Percentiles rank a stretch among this genome's conserved stretches.
Conservation (phyloP, 768 basidiomycete genomes). For the Trametes punicea region DNA sequence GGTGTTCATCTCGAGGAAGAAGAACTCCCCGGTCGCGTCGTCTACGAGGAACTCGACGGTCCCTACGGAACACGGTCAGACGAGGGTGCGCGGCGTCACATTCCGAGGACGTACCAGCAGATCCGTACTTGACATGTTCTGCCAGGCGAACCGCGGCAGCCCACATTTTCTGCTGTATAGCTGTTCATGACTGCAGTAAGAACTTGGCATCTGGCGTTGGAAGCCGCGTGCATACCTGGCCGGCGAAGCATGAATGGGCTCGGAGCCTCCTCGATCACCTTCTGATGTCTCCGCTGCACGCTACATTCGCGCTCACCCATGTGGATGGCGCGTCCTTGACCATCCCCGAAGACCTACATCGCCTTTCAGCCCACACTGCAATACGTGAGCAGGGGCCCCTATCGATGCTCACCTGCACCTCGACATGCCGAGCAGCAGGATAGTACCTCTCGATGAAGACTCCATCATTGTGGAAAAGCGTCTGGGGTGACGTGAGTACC, state of each 20-base stretch:
- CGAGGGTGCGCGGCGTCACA: background rate
- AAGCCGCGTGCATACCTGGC: slow-evolving; percentile 36
- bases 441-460: slow-evolving; percentile 63
- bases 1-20: slow-evolving; percentile 73
- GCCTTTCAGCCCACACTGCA: background rate
- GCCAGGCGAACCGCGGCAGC: slow-evolving; percentile 51
- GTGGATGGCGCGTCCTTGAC: slow-evolving; percentile 52
- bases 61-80: slow-evolving; percentile 31
- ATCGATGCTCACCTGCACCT: slow-evolving; percentile 47
- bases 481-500: slow-evolving; percentile 26
- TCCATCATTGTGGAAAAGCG: slow-evolving; percentile 46
- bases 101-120: slow-evolving; percentile 43
- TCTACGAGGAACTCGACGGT: slow-evolving; percentile 69
- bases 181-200: slow-evolving; percentile 29
- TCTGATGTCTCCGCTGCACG: slow-evolving; percentile 66
- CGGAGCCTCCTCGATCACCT: slow-evolving; percentile 68
- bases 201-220: background rate
- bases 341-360: slow-evolving; percentile 67
- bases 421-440: slow-evolving; percentile 55
- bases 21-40: slow-evolving; percentile 49
- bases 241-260: slow-evolving; percentile 51
- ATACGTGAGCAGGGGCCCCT: too few species aligned
- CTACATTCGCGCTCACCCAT: slow-evolving; percentile 73
- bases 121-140: slow-evolving; percentile 49
- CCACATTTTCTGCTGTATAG: slow-evolving; percentile 45